Conservation (phyloP, 2,329 filamentous ascomycete species). For the Fusarium ramigenum region DNA sequence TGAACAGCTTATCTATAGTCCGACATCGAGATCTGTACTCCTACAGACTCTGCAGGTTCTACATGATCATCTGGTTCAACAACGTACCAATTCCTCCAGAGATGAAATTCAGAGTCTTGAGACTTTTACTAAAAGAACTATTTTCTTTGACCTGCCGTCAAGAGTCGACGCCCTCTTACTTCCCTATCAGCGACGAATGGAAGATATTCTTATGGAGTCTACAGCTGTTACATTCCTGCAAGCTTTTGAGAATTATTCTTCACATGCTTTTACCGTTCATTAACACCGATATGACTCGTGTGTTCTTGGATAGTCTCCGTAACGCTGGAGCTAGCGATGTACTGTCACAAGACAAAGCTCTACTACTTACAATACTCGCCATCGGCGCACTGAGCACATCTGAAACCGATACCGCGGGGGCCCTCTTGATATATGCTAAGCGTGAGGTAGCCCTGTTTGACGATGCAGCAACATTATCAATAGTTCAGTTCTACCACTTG, state of each 20-base stretch:
- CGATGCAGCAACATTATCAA: not conserved
- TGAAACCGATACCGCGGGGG: rapidly evolving
- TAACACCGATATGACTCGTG: rapidly evolving
- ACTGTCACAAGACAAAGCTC: not conserved
- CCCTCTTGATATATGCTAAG: not conserved
- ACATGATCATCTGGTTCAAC: not conserved
- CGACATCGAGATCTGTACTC: not conserved
- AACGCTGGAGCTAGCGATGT: no score
- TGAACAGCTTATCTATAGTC: not conserved
- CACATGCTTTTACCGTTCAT: not conserved
- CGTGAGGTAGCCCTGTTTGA: not conserved
- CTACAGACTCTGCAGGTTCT: not conserved
- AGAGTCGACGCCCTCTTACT: no score
- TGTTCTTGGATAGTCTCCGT: no score
- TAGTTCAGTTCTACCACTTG: not conserved
- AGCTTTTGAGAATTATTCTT: not conserved
- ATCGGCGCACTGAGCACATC: not conserved
- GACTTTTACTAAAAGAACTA: not conserved
- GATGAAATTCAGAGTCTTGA: not conserved
- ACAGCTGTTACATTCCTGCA: rapidly evolving
- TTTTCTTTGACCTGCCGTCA: not conserved
- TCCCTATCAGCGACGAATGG: no score
- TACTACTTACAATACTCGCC: not conserved
- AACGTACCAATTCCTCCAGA: no score
- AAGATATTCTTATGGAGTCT: not conserved